phyloP scores from a whole-genome alignment of 257 asterid genomes.

The Thymus quinquecostatus region DNA sequence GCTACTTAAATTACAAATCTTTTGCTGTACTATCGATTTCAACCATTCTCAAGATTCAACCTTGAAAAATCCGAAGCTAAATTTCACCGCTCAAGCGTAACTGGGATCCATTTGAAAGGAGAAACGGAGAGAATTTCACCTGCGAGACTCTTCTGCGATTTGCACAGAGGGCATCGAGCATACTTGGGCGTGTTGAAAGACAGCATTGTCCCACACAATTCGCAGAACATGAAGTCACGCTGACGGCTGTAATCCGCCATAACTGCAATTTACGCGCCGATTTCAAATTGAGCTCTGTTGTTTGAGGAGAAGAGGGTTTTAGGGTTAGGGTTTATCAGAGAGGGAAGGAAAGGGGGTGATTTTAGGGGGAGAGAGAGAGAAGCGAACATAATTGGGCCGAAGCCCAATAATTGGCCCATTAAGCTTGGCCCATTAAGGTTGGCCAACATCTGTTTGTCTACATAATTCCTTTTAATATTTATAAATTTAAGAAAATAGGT shows the following conservation, averaged over 20 bases:
- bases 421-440: not conserved
- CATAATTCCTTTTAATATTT: too few relatives aligned
- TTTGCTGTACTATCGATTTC: not conserved
- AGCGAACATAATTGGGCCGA: not conserved
- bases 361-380: not conserved
- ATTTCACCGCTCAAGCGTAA: not conserved
- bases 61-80: not conserved
- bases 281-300: not conserved
- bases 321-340: slow-evolving; percentile 37
- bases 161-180: slow-evolving; percentile 64
- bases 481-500: too few relatives aligned
- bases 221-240: slow-evolving; percentile 92
- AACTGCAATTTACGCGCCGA: not conserved
- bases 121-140: slow-evolving; percentile 36
- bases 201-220: slow-evolving; percentile 67
- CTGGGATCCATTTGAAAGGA: not conserved
- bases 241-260: slow-evolving; percentile 57
- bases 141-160: slow-evolving; percentile 48
- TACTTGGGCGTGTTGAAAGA: slow-evolving; percentile 42
- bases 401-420: not conserved
- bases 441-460: not conserved
- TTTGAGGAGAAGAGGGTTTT: slow-evolving; percentile 14
- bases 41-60: not conserved
- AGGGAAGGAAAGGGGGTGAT: not conserved
- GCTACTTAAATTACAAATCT: not conserved